Percentiles rank a stretch among this genome's conserved stretches.
Evolutionary conservation across 805 yeast species (phyloP).

Genomic region (Teunomyces pallodes): DNA sequence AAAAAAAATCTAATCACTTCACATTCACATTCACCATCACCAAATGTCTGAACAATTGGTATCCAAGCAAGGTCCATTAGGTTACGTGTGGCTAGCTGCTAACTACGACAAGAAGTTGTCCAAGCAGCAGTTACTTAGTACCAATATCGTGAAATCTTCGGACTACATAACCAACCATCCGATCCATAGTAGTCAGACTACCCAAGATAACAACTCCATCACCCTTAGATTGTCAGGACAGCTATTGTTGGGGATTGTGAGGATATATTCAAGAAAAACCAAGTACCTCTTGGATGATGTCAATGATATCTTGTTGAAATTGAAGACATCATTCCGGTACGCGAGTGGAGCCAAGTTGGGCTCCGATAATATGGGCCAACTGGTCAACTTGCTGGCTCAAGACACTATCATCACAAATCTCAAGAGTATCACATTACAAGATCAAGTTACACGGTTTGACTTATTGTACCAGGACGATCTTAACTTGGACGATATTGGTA

Average conservation of each 20-base stretch:
- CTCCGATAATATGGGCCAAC: conserved; percentile 20
- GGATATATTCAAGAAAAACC: conserved; percentile 83
- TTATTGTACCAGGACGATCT: conserved; percentile 65
- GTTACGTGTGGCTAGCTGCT: conserved; percentile 91
- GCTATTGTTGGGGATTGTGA: conserved; percentile 78
- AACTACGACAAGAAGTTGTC: conserved; percentile 77
- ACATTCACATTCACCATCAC: background rate
- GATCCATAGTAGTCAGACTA: conserved; percentile 29
- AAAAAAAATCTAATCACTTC: background rate
- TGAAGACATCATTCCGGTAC: conserved; percentile 62
- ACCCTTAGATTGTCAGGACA: conserved; percentile 85
- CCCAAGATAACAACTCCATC: conserved; percentile 43
- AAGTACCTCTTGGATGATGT: conserved; percentile 82
- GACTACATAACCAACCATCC: conserved; percentile 51
- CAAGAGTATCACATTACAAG: conserved; percentile 61
- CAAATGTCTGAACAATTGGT: conserved; percentile 20
- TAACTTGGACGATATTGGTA: conserved; percentile 27
- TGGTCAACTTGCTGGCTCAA: conserved; percentile 57
- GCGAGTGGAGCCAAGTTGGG: conserved; percentile 33
- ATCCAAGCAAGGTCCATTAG: conserved; percentile 77
- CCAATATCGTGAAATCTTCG: conserved; percentile 61
- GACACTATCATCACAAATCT: conserved; percentile 61
- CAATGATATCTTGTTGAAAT: conserved; percentile 65
- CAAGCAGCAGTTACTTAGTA: conserved; percentile 66
- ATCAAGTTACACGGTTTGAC: conserved; percentile 77